phyloP scores from a whole-genome alignment of 129 eudicot species.

The Pulicaria dysenterica region DNA sequence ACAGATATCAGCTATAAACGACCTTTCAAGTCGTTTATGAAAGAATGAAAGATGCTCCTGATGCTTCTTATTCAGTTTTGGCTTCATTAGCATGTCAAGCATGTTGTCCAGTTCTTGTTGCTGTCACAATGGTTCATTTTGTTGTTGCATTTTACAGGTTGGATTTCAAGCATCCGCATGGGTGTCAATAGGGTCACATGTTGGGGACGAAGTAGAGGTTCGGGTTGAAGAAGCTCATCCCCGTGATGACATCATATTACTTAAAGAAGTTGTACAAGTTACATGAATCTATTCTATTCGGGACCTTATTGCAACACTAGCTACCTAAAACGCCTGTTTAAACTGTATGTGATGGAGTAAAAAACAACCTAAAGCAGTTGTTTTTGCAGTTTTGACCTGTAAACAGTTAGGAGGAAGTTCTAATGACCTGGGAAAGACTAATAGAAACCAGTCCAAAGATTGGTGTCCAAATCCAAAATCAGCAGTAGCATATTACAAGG shows the following conservation, averaged over 20 bases:
- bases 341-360: constrained; percentile 8
- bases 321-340: not conserved
- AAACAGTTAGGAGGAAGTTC: constrained; percentile 19
- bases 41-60: not conserved
- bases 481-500: constrained; percentile 18
- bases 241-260: constrained; percentile 66
- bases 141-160: constrained; percentile 46
- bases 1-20: too few relatives aligned
- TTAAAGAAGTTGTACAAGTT: constrained; percentile 56
- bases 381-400: constrained; percentile 32
- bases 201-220: constrained; percentile 85
- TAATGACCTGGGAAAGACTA: not conserved
- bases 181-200: constrained; percentile 69
- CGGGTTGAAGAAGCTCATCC: constrained; percentile 82
- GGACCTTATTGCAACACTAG: constrained; percentile 17
- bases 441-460: constrained; percentile 9
- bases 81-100: not conserved
- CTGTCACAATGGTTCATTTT: not conserved
- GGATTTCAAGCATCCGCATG: constrained; percentile 78
- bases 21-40: too few relatives aligned
- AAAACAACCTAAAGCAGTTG: constrained; percentile 16
- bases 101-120: constrained; percentile 1
- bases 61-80: not conserved
- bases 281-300: constrained; percentile 23
- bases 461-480: not conserved